phyloP scores from a whole-genome alignment of 192 early-diverging fungal species.

The Chytriomyces sp. region DNA sequence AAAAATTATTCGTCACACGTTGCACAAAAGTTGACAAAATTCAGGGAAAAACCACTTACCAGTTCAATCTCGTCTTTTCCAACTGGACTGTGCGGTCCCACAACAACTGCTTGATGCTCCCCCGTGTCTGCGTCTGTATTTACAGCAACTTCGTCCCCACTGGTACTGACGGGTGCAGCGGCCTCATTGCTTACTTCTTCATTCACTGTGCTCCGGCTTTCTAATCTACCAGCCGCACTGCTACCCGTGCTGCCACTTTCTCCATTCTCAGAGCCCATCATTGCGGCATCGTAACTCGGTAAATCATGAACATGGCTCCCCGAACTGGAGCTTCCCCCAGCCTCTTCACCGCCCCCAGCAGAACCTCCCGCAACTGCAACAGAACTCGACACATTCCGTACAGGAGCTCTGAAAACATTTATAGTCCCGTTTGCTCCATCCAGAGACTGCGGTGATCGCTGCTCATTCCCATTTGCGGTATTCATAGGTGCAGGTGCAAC shows the following conservation, averaged over 20 bases:
- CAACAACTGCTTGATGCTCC: constrained; percentile 2
- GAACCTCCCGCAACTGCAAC: background rate
- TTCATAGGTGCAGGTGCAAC: background rate
- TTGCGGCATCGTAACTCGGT: constrained; percentile 27
- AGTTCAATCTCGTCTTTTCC: constrained; percentile 43
- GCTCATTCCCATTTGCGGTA: background rate
- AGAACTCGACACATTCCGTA: constrained; percentile 18
- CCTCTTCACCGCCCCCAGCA: background rate
- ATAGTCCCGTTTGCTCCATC: background rate
- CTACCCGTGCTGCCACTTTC: background rate
- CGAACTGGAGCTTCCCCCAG: background rate
- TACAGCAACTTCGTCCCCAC: too few relatives aligned
- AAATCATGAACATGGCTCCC: background rate
- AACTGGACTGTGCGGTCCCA: constrained; percentile 24
- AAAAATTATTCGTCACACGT: constrained; percentile 7
- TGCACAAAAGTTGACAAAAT: background rate
- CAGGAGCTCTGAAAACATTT: constrained; percentile 24
- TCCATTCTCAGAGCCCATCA: background rate
- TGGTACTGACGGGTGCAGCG: too few relatives aligned
- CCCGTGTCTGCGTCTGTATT: too few relatives aligned
- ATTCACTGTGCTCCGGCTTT: background rate
- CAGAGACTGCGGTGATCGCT: background rate
- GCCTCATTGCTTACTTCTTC: too few relatives aligned
- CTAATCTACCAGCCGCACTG: background rate
- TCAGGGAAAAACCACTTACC: background rate